Conservation (phyloP, 1,284 basidiomycete species). For the Trichosporon sp. region DNA sequence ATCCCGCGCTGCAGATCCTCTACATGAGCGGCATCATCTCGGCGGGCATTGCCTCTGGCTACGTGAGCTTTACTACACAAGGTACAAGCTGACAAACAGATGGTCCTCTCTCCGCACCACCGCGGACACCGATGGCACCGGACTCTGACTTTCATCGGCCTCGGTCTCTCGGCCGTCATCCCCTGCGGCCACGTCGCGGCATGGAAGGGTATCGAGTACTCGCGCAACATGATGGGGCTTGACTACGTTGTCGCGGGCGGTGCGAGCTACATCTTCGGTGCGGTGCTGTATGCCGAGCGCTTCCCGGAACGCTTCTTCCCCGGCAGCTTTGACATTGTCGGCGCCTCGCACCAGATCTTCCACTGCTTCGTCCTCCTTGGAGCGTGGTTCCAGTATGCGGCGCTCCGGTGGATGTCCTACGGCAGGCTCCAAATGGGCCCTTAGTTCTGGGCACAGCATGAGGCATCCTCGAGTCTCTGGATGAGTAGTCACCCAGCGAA, state of each 20-base stretch:
- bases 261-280: conserved; percentile 65
- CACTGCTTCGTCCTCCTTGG: conserved; percentile 74
- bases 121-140: conserved; percentile 68
- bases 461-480: too few species aligned
- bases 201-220: conserved; percentile 56
- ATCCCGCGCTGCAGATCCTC: conserved; percentile 26
- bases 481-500: too few species aligned
- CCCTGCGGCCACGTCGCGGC: conserved; percentile 65
- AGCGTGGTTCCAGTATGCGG: conserved; percentile 64
- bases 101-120: conserved; percentile 75
- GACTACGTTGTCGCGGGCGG: conserved; percentile 63
- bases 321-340: conserved; percentile 73
- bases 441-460: neutral
- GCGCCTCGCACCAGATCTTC: conserved; percentile 76
- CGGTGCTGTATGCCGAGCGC: conserved; percentile 72
- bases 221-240: conserved; percentile 62
- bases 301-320: conserved; percentile 73
- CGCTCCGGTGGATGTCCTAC: conserved; percentile 40
- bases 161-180: conserved; percentile 67
- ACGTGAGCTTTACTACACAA: conserved; percentile 22
- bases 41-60: conserved; percentile 27
- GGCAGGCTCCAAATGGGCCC: conserved; percentile 17
- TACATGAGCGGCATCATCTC: conserved; percentile 49
- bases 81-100: conserved; percentile 39
- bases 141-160: conserved; percentile 70